phyloP scores from a whole-genome alignment of 73 alveolate genomes.

The Tetrahymena thermophila region DNA sequence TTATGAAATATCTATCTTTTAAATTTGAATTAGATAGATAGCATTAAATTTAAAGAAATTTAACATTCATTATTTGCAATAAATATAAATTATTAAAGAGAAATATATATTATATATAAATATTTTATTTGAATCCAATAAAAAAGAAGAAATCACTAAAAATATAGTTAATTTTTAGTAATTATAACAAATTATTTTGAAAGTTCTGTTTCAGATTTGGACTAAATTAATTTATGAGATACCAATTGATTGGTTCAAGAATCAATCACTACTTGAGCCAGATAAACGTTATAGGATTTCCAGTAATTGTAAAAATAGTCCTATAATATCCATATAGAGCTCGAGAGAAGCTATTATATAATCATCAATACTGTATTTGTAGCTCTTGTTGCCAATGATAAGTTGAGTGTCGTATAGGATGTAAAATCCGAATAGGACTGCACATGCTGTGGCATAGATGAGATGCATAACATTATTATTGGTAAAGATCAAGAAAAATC shows the following conservation, averaged over 20 bases:
- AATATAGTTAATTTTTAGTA: no score
- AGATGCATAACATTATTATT: constrained; percentile 19
- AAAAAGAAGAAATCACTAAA: neutral
- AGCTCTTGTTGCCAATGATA: constrained; percentile 48
- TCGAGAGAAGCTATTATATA: constrained; percentile 53
- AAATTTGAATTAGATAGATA: no score
- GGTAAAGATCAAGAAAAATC: constrained; percentile 45
- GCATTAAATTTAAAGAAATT: no score
- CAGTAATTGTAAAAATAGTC: constrained; percentile 41
- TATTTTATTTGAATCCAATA: neutral
- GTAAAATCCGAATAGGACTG: constrained; percentile 53
- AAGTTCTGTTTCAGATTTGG: no score
- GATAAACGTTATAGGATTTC: constrained; percentile 14
- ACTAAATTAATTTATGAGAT: no score
- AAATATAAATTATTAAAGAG: no score
- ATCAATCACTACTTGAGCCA: constrained; percentile 17
- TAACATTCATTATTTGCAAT: no score
- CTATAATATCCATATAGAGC: constrained; percentile 50
- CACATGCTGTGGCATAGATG: constrained; percentile 36
- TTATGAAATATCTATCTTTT: no score
- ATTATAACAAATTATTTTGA: no score
- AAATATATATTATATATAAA: no score
- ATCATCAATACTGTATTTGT: constrained; percentile 45
- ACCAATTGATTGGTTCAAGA: neutral
- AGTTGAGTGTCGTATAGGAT: constrained; percentile 53